Percentiles rank a stretch among this genome's conserved stretches.
phyloP scores from a whole-genome alignment of 2,329 filamentous ascomycete species.

The Teratosphaeria viscida region DNA sequence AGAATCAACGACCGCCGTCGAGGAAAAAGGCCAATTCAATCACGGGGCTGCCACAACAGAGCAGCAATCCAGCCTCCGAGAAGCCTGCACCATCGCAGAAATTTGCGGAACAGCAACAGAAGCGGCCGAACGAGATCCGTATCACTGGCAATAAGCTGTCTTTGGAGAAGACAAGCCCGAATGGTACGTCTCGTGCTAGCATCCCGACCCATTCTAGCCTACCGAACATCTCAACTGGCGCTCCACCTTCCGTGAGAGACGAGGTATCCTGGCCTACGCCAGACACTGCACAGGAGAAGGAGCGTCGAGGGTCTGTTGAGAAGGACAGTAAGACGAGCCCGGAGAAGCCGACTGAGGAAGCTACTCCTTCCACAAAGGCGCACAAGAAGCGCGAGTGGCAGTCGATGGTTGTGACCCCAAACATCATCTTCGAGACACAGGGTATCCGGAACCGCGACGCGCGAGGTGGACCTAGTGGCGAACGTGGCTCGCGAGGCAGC shows the following conservation, averaged over 20 bases:
- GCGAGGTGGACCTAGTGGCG: constrained; percentile 30
- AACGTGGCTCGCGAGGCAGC: constrained; percentile 46
- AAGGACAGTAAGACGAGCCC: constrained; percentile 47
- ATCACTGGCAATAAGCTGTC: constrained; percentile 7
- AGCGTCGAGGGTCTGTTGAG: constrained; percentile 60
- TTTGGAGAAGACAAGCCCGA: constrained; percentile 1
- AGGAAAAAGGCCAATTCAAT: constrained; percentile 21
- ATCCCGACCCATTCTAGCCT: constrained; percentile 17
- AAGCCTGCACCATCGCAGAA: constrained; percentile 12
- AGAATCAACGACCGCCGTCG: constrained; percentile 19
- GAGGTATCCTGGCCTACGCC: constrained; percentile 82
- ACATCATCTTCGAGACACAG: constrained; percentile 74
- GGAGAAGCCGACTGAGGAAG: constrained; percentile 51
- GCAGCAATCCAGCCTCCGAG: constrained; percentile 3
- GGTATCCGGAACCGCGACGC: constrained; percentile 14
- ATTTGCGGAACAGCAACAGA: constrained; percentile 10
- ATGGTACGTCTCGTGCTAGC: constrained; percentile 1
- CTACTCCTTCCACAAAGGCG: constrained; percentile 40
- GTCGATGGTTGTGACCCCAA: constrained; percentile 69
- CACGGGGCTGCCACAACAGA: constrained; percentile 7
- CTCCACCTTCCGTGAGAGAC: constrained; percentile 60
- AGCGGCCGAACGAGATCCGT: constrained; percentile 10
- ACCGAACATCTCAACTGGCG: constrained; percentile 10
- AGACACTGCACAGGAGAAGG: constrained; percentile 64
- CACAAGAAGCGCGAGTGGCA: constrained; percentile 73